These are phyloP conservation scores for Tulasnella sp. DNA, from an alignment of 768 basidiomycete genomes.

Conservation along the genomic window DNA sequence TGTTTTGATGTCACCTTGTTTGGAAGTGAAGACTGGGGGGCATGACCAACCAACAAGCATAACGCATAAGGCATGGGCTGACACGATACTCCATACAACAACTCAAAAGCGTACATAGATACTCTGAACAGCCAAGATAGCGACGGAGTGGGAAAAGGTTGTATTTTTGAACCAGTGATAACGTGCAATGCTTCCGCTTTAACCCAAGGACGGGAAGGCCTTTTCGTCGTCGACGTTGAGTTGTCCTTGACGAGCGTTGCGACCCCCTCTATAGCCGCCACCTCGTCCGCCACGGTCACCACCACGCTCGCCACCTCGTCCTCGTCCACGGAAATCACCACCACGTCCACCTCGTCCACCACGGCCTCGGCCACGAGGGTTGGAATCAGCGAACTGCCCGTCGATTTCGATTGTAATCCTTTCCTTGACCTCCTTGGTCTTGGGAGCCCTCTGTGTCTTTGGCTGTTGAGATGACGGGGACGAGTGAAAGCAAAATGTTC, in stretches of 20 bases:
- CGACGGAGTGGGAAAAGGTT: slow-evolving; percentile 4
- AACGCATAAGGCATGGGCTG: background rate
- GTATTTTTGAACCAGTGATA: background rate
- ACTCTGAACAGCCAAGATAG: background rate
- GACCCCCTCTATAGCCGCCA: slow-evolving; percentile 42
- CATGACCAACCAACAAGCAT: background rate
- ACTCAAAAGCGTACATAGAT: slow-evolving; percentile 12
- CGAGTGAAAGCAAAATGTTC: background rate
- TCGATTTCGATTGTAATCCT: slow-evolving; percentile 93
- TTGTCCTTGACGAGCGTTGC: slow-evolving; percentile 35
- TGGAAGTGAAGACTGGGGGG: background rate
- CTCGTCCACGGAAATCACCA: slow-evolving; percentile 48
- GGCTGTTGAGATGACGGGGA: background rate
- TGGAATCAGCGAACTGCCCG: slow-evolving; percentile 55
- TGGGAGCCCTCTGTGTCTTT: background rate
- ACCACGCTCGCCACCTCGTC: slow-evolving; percentile 50
- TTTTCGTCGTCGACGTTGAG: slow-evolving; percentile 77
- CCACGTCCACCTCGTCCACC: slow-evolving; percentile 32
- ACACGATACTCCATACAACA: slow-evolving; percentile 5
- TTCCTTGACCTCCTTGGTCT: slow-evolving; percentile 83
- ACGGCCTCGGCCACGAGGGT: slow-evolving; percentile 29
- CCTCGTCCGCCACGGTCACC: slow-evolving; percentile 47
- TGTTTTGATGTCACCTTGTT: background rate
- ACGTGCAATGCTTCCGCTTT: background rate
- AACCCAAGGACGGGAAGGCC: slow-evolving; percentile 82